Evolutionary conservation across 805 yeast species (phyloP).

Genomic region (Kregervanrija pseudodelftensis): DNA sequence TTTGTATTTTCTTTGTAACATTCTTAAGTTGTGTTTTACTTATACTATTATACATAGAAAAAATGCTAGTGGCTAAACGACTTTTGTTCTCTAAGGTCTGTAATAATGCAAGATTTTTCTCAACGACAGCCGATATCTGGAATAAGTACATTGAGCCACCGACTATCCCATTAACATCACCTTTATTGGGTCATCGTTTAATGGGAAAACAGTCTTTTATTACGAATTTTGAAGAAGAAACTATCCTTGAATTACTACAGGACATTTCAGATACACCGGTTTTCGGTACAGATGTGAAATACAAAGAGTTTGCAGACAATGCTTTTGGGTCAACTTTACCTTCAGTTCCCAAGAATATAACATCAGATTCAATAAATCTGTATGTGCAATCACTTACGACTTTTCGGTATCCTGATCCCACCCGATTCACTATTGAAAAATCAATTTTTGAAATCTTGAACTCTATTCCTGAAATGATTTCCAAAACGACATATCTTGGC

Average conservation of each 20-base stretch:
- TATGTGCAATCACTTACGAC: slow-evolving; percentile 16
- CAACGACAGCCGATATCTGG: no score
- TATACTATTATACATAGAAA: no score
- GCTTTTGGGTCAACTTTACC: slow-evolving; percentile 15
- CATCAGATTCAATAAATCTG: slow-evolving; percentile 8
- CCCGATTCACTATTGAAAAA: slow-evolving; percentile 9
- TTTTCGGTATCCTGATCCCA: slow-evolving; percentile 12
- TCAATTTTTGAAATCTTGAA: slow-evolving; percentile 11
- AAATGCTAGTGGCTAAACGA: no score
- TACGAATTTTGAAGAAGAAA: slow-evolving; percentile 11
- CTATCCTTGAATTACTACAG: slow-evolving; percentile 18
- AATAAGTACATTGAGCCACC: no score
- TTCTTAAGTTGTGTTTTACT: no score
- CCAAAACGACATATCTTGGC: slow-evolving; percentile 14
- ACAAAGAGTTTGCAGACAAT: slow-evolving; percentile 16
- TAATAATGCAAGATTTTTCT: no score
- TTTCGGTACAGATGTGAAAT: slow-evolving; percentile 13
- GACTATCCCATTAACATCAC: slow-evolving; percentile 5
- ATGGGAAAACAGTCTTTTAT: slow-evolving; percentile 6
- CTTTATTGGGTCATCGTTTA: slow-evolving; percentile 4
- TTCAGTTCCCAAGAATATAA: slow-evolving; percentile 7
- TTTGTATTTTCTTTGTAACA: no score
- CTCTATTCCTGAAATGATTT: slow-evolving; percentile 10
- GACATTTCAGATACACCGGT: slow-evolving; percentile 16
- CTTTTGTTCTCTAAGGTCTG: no score